Percentiles rank a stretch among this genome's conserved stretches.
phyloP scores from a whole-genome alignment of 2,329 filamentous ascomycete genomes.

The Teratosphaeria destructans region DNA sequence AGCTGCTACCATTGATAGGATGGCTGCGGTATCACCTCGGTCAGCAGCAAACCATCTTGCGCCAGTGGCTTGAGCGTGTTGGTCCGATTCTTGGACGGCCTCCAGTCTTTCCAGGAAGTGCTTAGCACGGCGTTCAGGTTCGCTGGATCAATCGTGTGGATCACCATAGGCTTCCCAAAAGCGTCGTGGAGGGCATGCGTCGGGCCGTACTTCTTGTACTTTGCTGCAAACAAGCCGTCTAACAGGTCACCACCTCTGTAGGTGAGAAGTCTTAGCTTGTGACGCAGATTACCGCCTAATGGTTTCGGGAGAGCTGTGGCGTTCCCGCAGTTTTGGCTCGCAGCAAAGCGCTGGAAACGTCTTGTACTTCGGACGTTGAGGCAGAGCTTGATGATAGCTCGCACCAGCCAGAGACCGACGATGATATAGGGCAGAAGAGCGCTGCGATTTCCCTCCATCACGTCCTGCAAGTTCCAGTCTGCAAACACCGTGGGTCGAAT shows the following conservation, averaged over 20 bases:
- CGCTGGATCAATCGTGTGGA: conserved; percentile 12
- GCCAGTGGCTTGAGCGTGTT: conserved; percentile 12
- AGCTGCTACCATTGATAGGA: not conserved
- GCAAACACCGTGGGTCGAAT: not conserved
- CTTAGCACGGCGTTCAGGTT: conserved; percentile 12
- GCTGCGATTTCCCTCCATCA: not conserved
- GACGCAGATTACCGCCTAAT: conserved; percentile 7
- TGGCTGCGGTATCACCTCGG: conserved; percentile 2
- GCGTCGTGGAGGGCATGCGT: conserved; percentile 10
- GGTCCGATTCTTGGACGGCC: conserved; percentile 7
- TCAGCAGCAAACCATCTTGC: conserved; percentile 11
- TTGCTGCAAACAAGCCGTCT: conserved; percentile 9
- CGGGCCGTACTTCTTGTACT: conserved; percentile 9
- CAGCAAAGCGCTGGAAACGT: not conserved
- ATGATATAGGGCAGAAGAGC: not conserved
- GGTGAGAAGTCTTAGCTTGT: conserved; percentile 10
- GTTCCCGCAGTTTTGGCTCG: not conserved
- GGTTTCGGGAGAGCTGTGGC: conserved; percentile 3
- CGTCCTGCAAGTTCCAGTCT: not conserved
- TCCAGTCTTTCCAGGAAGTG: conserved; percentile 8
- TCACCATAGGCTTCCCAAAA: conserved; percentile 8
- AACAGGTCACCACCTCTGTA: conserved; percentile 11
- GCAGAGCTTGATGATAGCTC: not conserved
- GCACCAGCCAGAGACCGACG: not conserved
- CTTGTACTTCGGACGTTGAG: not conserved